Evolutionary conservation across 495 filamentous ascomycete species (phyloP).

Genomic region (Parmelia sp.): DNA sequence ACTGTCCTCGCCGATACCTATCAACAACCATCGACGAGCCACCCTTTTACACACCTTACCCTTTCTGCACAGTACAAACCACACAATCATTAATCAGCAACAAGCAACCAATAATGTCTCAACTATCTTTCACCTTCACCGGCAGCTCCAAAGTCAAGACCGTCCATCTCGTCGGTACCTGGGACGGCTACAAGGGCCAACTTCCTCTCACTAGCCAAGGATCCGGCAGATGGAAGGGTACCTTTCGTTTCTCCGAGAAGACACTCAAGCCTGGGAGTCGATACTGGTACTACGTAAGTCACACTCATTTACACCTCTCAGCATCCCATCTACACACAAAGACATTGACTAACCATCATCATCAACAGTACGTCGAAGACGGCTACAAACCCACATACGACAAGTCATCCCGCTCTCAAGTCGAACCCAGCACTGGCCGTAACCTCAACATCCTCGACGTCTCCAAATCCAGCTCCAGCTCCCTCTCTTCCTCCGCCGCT

Average conservation of each 20-base stretch:
- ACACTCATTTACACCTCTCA: constrained; percentile 5
- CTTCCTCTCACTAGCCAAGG: constrained; percentile 85
- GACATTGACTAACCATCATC: constrained; percentile 13
- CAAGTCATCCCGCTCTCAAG: constrained; percentile 79
- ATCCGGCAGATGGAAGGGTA: constrained; percentile 84
- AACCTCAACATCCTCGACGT: constrained; percentile 77
- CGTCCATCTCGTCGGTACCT: constrained; percentile 94
- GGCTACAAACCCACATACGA: constrained; percentile 98
- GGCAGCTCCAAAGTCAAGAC: constrained; percentile 96
- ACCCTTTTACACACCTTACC: constrained; percentile 10
- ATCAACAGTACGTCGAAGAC: constrained; percentile 83
- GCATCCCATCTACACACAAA: not conserved
- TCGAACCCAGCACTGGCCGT: constrained; percentile 94
- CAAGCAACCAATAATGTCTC: constrained; percentile 73
- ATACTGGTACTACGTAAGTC: constrained; percentile 94
- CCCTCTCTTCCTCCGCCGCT: constrained; percentile 17
- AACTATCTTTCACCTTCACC: constrained; percentile 84
- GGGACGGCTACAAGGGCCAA: constrained; percentile 94
- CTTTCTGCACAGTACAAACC: not conserved
- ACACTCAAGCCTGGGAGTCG: constrained; percentile 77
- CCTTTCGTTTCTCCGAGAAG: constrained; percentile 86
- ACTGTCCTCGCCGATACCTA: constrained; percentile 26
- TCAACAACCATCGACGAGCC: constrained; percentile 11
- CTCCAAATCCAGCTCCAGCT: constrained; percentile 36
- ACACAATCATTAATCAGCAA: constrained; percentile 38